Conservation (phyloP, 2,329 filamentous ascomycete genomes). For the Beauveria varroae region DNA sequence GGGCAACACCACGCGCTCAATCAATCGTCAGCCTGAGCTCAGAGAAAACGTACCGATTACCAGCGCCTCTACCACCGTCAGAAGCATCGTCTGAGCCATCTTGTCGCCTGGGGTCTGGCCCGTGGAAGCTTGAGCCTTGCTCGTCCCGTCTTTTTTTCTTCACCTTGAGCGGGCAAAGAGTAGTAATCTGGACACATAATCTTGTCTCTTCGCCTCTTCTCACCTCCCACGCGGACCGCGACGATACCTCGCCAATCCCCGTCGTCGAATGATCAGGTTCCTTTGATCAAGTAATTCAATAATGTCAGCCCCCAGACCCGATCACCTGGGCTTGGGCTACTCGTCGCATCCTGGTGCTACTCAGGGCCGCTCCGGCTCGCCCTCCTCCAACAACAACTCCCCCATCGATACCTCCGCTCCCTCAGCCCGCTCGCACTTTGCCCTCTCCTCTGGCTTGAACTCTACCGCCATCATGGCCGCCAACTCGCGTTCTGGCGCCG, state of each 20-base stretch:
- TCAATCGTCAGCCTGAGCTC: background rate
- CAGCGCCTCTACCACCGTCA: background rate
- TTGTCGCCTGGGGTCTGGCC: background rate
- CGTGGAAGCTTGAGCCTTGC: background rate
- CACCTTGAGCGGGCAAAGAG: background rate
- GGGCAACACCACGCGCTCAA: background rate
- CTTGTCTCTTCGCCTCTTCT: background rate
- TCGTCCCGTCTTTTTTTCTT: background rate
- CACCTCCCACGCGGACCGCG: background rate
- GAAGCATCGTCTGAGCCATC: background rate
- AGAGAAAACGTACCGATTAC: background rate
- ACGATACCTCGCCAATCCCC: background rate
- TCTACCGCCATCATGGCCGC: slow-evolving; percentile 51
- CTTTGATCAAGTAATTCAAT: slow-evolving; percentile 44
- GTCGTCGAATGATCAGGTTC: background rate
- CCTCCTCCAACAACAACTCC: slow-evolving; percentile 70
- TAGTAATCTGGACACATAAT: background rate
- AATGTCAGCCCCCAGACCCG: slow-evolving; percentile 86
- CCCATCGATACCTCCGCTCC: slow-evolving; percentile 66
- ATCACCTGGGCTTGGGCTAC: slow-evolving; percentile 81
- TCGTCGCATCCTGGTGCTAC: slow-evolving; percentile 56
- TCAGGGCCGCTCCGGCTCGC: slow-evolving; percentile 66
- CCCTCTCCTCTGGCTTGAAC: slow-evolving; percentile 56
- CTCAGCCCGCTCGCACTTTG: slow-evolving; percentile 64
- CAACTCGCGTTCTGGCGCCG: slow-evolving; percentile 70